Evolutionary conservation across 2,329 filamentous ascomycete genomes (phyloP), one percentile per base, ranked within the genome.

Genomic region (Phyllachora maydis): DNA sequence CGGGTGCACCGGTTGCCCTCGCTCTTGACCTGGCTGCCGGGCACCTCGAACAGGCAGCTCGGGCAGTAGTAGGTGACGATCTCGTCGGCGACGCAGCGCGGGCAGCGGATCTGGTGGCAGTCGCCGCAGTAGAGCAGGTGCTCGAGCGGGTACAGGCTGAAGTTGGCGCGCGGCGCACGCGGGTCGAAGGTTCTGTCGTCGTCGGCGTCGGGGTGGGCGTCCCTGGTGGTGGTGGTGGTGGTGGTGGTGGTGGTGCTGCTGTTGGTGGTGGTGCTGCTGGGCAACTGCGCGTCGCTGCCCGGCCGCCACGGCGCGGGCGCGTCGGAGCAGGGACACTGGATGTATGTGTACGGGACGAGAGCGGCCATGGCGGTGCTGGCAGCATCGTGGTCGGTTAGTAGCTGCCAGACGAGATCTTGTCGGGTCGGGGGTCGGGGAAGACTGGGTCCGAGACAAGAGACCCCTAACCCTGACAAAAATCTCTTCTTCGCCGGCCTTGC

Each of bases 111-210:
- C 47, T 92, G 76, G 43, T 91, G 81, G 46, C 88, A 98, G 45
- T 95, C 88, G 43, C 92, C 85, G 54, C 88, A 98, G 54, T 91
- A 98, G 19, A 95, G 63, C 14, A 98, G 65, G 42, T 93, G 73
- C 41, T 95, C 85, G 21, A 93, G 69, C 1, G 88, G 85, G 41
- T 85, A 93, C 16, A 98, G 59, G 34, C 81, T 83, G 56, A 81
- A 95, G 45, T 82, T 88, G 28, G 88, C 77, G 18, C 83, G 72
- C 10, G 77, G 66, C 30, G 73, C 71, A 36, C 76, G 70, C 3
- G 88, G 82, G 42, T 98, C 77, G 46, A 98, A 92, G 4, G 78
- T 74, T 30, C 63, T 59, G 28, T 79, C 77, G 33, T 81, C 74
- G 28, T 77, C 70, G n/a, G n/a, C n/a, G 23, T 79, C 70, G 14